Base-by-base conservation (phyloP, 164 flowering plant species). In the Annona cherimola region DNA sequence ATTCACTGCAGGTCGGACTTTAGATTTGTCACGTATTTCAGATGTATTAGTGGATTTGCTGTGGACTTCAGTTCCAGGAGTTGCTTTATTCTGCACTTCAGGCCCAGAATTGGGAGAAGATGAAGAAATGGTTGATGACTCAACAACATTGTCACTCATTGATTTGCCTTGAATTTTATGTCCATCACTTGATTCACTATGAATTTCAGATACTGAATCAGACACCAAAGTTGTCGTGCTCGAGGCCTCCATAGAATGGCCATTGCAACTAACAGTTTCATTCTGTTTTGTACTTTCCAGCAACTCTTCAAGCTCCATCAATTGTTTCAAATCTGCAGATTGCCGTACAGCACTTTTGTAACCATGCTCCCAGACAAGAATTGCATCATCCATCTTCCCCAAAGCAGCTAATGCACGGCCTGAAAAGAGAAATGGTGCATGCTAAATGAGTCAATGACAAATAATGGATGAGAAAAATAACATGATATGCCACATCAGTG, bases 291-390 rank as follows among this genome's bases (percentile, higher is more conserved):
- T 86, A 72, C 66, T 43, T 42, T 71, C 77, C 68, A 94, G 64
- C 69, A 95, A 91, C 77, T 93, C 96, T 82, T 92, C 94, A 75
- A 95, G 78, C 77, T 95, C 99, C 55, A 95, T 80, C 78, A 95
- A 77, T 72, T 84, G 98, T 83, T 85, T 91, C 78, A 90, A 74
- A 84, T 95, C 98, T 6, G 96, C 75, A 76, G 94, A 81, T 73
- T 89, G 92, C 63, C 65, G 73, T 68, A 89, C 74, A 67, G 96
- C 97, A 85, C 69, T 76, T 71, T 83, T 86, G 77, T 87, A 81
- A 2, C 99, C 98, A 81, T 87, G 82, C 81, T 90, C 87, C 99
- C 96, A 95, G 68, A 85, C 86, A 41, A 76, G 63, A 68, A 90
- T 61, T 60, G 96, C 99, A 59, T 92, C 98, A 63, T 84, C 92